Conservation (phyloP, 169 alveolate genomes). For the Plasmodium coatneyi region DNA sequence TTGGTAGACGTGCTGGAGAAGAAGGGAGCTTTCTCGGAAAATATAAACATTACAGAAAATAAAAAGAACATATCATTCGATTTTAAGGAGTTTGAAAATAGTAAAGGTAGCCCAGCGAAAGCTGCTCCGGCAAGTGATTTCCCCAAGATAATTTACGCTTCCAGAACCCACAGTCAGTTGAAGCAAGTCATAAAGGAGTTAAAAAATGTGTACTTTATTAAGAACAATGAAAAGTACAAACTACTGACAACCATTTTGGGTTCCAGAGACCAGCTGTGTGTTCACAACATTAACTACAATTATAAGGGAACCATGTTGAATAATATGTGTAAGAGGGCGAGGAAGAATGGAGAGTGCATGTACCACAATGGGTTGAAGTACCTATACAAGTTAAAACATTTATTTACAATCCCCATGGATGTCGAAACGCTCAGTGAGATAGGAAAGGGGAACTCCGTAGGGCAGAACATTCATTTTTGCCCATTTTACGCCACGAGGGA, state of each 20-base stretch:
- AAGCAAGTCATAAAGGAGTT: slow-evolving; percentile 92
- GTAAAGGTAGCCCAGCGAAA: slow-evolving; percentile 53
- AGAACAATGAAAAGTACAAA: slow-evolving; percentile 85
- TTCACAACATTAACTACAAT: slow-evolving; percentile 85
- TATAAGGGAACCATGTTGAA: slow-evolving; percentile 85
- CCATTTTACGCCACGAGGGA: slow-evolving; percentile 93
- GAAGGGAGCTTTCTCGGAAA: slow-evolving; percentile 76
- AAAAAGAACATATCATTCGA: slow-evolving; percentile 41
- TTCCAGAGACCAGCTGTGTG: slow-evolving; percentile 92
- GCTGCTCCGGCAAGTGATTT: slow-evolving; percentile 23
- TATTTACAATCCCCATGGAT: slow-evolving; percentile 88
- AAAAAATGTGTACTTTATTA: slow-evolving; percentile 81
- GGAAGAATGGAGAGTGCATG: slow-evolving; percentile 84
- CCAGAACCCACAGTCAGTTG: slow-evolving; percentile 95
- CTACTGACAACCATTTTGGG: slow-evolving; percentile 89
- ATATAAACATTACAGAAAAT: slow-evolving; percentile 64
- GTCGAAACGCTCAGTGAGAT: slow-evolving; percentile 89
- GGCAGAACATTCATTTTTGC: slow-evolving; percentile 85
- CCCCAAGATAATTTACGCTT: slow-evolving; percentile 89
- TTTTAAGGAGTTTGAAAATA: slow-evolving; percentile 19
- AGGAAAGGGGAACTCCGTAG: slow-evolving; percentile 81
- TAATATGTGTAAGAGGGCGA: slow-evolving; percentile 83
- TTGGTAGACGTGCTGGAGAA: slow-evolving; percentile 77
- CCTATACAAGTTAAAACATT: slow-evolving; percentile 74
- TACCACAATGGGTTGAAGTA: slow-evolving; percentile 84